phyloP scores from a whole-genome alignment of 2,329 filamentous ascomycete species.

The Cordyceps pruinosa region DNA sequence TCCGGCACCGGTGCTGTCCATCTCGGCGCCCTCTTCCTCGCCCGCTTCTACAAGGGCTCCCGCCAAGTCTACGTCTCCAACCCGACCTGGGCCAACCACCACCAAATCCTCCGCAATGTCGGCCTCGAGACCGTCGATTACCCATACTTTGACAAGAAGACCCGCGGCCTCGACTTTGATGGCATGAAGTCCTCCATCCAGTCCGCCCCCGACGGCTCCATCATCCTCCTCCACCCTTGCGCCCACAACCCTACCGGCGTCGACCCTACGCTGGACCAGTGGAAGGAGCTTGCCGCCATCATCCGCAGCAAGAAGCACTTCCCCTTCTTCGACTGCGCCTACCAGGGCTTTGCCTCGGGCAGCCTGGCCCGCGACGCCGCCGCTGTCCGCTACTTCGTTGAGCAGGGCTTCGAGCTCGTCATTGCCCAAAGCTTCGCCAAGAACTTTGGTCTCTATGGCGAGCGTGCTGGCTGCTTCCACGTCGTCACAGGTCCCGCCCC shows the following conservation, averaged over 20 bases:
- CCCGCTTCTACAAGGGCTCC: constrained; percentile 76
- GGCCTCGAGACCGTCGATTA: constrained; percentile 71
- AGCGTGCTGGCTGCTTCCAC: constrained; percentile 95
- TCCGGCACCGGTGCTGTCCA: constrained; percentile 95
- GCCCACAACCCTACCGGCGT: constrained; percentile 98
- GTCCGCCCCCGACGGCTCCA: constrained; percentile 67
- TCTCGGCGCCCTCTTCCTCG: constrained; percentile 85
- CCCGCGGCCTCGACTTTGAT: constrained; percentile 84
- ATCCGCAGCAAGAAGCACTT: constrained; percentile 78
- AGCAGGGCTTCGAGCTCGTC: constrained; percentile 82
- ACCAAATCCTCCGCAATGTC: constrained; percentile 96
- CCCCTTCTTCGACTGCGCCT: constrained; percentile 97
- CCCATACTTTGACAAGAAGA: constrained; percentile 87
- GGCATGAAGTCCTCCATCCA: constrained; percentile 72
- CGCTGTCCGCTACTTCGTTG: constrained; percentile 90
- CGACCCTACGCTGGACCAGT: constrained; percentile 88
- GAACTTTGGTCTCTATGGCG: constrained; percentile 95
- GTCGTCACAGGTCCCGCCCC: constrained; percentile 68
- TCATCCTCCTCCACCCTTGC: constrained; percentile 90
- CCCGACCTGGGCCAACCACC: constrained; percentile 97
- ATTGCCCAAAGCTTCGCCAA: constrained; percentile 95
- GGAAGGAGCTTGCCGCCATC: constrained; percentile 78
- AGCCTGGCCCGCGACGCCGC: constrained; percentile 78
- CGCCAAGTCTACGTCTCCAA: constrained; percentile 83
- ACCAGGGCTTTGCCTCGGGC: constrained; percentile 95